These are phyloP conservation scores for Oryza meridionalis DNA, from an alignment of 176 grass and related monocot genomes.

Conservation along the genomic window DNA sequence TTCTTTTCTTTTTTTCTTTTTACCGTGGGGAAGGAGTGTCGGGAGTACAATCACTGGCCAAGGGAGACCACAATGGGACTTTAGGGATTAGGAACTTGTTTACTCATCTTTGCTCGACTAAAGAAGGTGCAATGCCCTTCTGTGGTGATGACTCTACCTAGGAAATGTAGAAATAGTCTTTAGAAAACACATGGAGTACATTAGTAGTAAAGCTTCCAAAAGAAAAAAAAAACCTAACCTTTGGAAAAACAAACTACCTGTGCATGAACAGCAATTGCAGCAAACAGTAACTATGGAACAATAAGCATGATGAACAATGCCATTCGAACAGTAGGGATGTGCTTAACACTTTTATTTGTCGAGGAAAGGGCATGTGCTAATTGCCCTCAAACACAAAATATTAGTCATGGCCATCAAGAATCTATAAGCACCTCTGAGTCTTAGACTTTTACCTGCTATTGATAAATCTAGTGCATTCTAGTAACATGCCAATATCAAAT, in stretches of 20 bases:
- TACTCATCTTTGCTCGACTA: neutral
- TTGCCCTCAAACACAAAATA: neutral
- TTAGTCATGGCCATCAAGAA: neutral
- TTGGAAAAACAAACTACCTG: neutral
- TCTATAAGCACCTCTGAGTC: neutral
- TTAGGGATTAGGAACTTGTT: neutral
- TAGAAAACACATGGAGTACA: neutral
- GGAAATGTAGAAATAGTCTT: neutral
- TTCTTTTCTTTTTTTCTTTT: no score
- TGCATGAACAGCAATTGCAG: neutral
- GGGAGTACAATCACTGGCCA: neutral
- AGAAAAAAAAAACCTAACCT: neutral
- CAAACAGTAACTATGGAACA: neutral
- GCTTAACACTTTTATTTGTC: neutral
- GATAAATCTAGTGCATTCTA: neutral
- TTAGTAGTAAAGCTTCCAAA: neutral
- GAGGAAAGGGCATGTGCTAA: neutral
- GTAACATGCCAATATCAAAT: neutral
- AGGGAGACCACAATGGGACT: neutral
- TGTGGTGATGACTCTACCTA: no score
- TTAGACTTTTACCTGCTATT: neutral
- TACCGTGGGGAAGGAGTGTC: no score
- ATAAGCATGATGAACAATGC: neutral
- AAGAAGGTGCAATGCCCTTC: neutral
- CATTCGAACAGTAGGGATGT: neutral